Conservation (phyloP, 495 filamentous ascomycete species). For the Aspergillus campestris region DNA sequence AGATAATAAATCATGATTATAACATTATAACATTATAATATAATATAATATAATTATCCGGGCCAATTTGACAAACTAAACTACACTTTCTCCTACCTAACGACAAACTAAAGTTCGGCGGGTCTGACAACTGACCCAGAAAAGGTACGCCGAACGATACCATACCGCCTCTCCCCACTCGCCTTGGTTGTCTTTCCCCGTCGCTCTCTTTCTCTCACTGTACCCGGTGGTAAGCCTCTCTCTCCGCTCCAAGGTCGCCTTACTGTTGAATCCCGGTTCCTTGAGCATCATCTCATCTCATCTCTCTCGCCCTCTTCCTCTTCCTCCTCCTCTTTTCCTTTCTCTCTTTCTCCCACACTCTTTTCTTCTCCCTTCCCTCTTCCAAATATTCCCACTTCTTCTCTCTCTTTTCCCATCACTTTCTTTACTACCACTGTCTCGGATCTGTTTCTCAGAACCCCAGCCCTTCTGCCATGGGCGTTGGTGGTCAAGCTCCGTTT, state of each 20-base stretch:
- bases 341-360: conserved; percentile 7
- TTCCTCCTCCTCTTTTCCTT: conserved; percentile 10
- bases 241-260: conserved; percentile 18
- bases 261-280: conserved; percentile 15
- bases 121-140: background rate
- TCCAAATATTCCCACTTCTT: conserved; percentile 5
- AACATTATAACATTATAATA: conserved; percentile 1
- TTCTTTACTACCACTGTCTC: conserved; percentile 2
- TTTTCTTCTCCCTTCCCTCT: conserved; percentile 1
- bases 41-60: background rate
- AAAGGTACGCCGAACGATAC: conserved; percentile 12
- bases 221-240: background rate
- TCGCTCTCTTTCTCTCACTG: conserved; percentile 5
- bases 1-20: background rate
- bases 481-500: conserved; percentile 15
- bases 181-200: background rate
- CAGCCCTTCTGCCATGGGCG: conserved; percentile 17
- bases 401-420: conserved; percentile 2
- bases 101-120: too few relatives aligned
- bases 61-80: background rate
- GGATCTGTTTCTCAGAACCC: background rate
- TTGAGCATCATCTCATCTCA: conserved; percentile 30
- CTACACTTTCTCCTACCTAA: background rate
- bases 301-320: conserved; percentile 11
- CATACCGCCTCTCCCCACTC: conserved; percentile 18